Conservation (phyloP, 2,329 filamentous ascomycete genomes). For the Mycosphaerella sp. region DNA sequence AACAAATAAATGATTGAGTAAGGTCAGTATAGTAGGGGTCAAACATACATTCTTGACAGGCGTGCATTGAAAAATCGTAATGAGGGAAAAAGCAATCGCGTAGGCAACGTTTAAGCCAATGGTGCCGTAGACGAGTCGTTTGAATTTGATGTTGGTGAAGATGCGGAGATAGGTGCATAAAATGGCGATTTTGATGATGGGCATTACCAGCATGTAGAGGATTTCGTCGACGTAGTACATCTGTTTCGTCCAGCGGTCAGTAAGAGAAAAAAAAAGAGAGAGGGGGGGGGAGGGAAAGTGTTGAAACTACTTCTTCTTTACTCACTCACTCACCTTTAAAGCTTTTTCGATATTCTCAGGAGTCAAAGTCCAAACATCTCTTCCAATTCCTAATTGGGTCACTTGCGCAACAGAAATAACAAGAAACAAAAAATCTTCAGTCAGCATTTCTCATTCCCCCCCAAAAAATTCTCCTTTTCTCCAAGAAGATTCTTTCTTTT, state of each 20-base stretch:
- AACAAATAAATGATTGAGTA: not conserved
- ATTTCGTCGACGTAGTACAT: constrained; percentile 16
- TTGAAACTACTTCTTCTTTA: too few relatives aligned
- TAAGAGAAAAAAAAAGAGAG: not conserved
- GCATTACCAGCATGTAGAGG: constrained; percentile 12
- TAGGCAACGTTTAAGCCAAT: constrained; percentile 18
- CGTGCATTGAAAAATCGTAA: constrained; percentile 17
- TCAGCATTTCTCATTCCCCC: too few relatives aligned
- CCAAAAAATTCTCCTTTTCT: too few relatives aligned
- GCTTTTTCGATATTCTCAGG: constrained; percentile 14
- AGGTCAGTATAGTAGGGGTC: not conserved
- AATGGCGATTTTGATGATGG: constrained; percentile 18
- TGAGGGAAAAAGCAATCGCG: constrained; percentile 13
- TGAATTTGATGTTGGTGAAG: constrained; percentile 13
- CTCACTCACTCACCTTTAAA: constrained; percentile 6
- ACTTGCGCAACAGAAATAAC: not conserved
- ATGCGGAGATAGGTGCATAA: constrained; percentile 19
- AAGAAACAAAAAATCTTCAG: too few relatives aligned
- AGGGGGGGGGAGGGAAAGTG: too few relatives aligned
- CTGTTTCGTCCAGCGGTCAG: not conserved
- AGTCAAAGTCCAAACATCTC: constrained; percentile 18
- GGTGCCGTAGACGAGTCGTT: constrained; percentile 9
- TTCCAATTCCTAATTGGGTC: constrained; percentile 9
- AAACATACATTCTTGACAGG: constrained; percentile 12
- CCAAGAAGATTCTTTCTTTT: too few relatives aligned